A percentile compares a stretch with the other conserved stretches of the same genome.
phyloP scores from a whole-genome alignment of 116 monocot genomes.

The Cymodocea nodosa region DNA sequence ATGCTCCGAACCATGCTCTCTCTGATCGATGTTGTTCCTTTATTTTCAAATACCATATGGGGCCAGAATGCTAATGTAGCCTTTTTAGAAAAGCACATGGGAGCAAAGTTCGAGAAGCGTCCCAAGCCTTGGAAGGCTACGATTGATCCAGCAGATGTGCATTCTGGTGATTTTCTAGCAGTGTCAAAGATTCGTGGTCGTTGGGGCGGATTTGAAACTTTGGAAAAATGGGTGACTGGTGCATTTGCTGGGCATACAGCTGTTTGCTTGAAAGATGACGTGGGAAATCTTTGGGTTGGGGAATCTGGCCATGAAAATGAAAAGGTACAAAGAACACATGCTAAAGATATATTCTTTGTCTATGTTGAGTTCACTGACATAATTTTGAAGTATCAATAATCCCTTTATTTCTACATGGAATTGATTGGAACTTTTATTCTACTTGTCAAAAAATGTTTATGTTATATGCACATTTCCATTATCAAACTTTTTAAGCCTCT shows the following conservation, averaged over 20 bases:
- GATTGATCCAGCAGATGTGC: conserved; percentile 53
- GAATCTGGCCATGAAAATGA: conserved; percentile 97
- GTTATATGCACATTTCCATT: no score
- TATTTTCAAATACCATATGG: conserved; percentile 83
- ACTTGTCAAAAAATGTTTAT: no score
- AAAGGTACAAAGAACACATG: conserved; percentile 33
- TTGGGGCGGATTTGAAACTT: conserved; percentile 94
- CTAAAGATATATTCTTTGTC: neutral
- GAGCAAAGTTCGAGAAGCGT: conserved; percentile 65
- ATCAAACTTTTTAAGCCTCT: neutral
- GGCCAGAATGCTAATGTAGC: conserved; percentile 82
- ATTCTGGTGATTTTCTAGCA: conserved; percentile 87
- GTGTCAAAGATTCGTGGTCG: conserved; percentile 89
- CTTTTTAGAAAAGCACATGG: conserved; percentile 83
- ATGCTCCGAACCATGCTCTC: conserved; percentile 87
- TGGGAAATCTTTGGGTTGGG: conserved; percentile 87
- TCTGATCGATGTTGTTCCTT: conserved; percentile 66
- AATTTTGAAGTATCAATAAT: no score
- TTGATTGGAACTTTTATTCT: no score
- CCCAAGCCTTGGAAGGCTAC: conserved; percentile 41
- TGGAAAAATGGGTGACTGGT: conserved; percentile 97
- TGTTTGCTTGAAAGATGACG: conserved; percentile 85
- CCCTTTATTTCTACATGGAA: no score
- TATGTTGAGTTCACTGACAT: neutral
- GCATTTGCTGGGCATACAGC: conserved; percentile 95